phyloP scores from a whole-genome alignment of 2,329 filamentous ascomycete species.

The Xylaria sp. region DNA sequence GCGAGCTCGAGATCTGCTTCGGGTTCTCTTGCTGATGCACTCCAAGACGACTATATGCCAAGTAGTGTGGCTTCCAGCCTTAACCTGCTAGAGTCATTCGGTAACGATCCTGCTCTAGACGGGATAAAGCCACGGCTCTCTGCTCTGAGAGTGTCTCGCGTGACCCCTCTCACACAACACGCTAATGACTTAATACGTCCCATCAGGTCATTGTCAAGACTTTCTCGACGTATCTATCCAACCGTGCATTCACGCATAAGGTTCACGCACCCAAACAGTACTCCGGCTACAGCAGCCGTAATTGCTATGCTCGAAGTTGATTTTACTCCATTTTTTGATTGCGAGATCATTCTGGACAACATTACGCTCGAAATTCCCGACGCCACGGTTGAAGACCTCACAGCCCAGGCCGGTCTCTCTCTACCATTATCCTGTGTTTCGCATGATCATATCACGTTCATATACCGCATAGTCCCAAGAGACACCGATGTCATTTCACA shows the following conservation, averaged over 20 bases:
- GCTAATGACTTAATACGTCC: slow-evolving; percentile 70
- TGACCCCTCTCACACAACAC: slow-evolving; percentile 73
- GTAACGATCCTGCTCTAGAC: slow-evolving; percentile 70
- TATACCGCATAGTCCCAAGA: slow-evolving; percentile 73
- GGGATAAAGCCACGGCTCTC: slow-evolving; percentile 75
- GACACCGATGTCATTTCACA: slow-evolving; percentile 59
- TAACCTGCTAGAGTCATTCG: slow-evolving; percentile 81
- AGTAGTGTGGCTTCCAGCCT: slow-evolving; percentile 75
- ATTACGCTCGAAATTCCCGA: slow-evolving; percentile 68
- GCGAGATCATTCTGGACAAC: slow-evolving; percentile 70
- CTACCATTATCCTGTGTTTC: slow-evolving; percentile 72
- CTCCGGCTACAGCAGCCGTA: slow-evolving; percentile 68
- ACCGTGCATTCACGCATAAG: slow-evolving; percentile 78
- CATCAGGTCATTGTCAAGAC: slow-evolving; percentile 71
- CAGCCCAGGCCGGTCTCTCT: slow-evolving; percentile 59
- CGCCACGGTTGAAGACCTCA: slow-evolving; percentile 69
- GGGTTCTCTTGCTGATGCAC: slow-evolving; percentile 54
- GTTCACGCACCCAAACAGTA: slow-evolving; percentile 72
- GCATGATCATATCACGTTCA: slow-evolving; percentile 79
- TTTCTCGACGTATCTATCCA: slow-evolving; percentile 73
- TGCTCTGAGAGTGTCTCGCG: slow-evolving; percentile 77
- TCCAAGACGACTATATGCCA: slow-evolving; percentile 72
- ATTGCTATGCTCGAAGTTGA: slow-evolving; percentile 80
- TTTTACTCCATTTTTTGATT: slow-evolving; percentile 76
- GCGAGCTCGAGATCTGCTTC: slow-evolving; percentile 68